Evolutionary conservation across 108 stramenopile genomes (phyloP), one percentile per base, ranked within the genome.

Genomic region (Pelagomonas calceolata): DNA sequence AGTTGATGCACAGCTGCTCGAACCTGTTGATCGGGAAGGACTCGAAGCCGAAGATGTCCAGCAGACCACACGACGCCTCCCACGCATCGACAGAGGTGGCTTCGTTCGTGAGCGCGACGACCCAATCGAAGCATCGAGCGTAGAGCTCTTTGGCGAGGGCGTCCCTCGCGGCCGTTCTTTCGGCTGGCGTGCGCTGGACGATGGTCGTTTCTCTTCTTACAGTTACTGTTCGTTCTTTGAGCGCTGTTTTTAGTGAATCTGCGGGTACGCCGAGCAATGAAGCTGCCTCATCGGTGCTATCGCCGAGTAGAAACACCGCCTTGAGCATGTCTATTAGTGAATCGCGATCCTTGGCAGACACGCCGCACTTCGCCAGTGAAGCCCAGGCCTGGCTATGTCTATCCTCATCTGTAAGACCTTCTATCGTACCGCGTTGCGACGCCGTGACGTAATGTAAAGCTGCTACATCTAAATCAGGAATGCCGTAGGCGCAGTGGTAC

Each of bases 11-110:
- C 10, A 92, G 75, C 70, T 92, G 92, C 81, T 92, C 90, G 68
- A 91, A 89, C 4, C 76, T 76, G 72, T 94, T 92, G 34, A 76
- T 81, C 69, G 86, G 80, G 84, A 96, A 94, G 65, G 81, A 86
- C 79, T 98, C 95, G 73, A 98, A 98, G 17, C 97, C 97, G 85
- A 96, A 98, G 66, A 98, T 98, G 79, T 98, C 97, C 35, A 98
- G 78, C 21, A 98, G 87, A 72, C 95, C 95, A 74, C 96, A 93
- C 36, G 66, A 73, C 69, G 84, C 76, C 68, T 88, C 80, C 82
- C 90, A 63, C n/a, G n/a, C n/a, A n/a, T n/a, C n/a, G n/a, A n/a
- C n/a, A n/a, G n/a, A n/a, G 44, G 92, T 94, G 37, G 86, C 83
- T 68, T 85, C 91, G 79, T 99, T 99, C 72, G 95, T 91, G 69